These are phyloP conservation scores for Senna siamea DNA, from an alignment of 306 rosid species.

Conservation along the genomic window DNA sequence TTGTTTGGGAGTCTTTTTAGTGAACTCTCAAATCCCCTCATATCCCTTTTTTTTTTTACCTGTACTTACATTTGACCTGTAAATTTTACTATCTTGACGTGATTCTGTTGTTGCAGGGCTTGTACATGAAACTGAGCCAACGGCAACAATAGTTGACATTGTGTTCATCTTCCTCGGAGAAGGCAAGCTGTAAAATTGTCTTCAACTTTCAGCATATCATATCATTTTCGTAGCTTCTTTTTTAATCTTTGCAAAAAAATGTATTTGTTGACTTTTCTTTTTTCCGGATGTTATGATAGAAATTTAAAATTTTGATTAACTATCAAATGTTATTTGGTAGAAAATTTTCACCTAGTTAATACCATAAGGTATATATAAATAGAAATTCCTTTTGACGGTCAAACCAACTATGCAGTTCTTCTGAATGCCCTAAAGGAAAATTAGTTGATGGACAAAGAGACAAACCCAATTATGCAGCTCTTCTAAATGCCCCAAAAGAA, in stretches of 20 bases:
- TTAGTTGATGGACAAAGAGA: conserved; percentile 20
- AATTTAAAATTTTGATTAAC: background rate
- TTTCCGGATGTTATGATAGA: background rate
- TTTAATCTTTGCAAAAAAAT: background rate
- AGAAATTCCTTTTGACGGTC: conserved; percentile 6
- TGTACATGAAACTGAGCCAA: conserved; percentile 88
- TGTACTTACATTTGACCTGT: no score
- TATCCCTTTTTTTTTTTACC: background rate
- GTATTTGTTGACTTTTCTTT: background rate
- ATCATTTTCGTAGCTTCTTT: background rate
- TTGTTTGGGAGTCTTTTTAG: background rate
- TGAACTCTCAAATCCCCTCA: background rate
- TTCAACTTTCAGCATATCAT: conserved; percentile 13
- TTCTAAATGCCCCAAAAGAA: conserved; percentile 31
- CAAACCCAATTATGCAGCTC: conserved; percentile 26
- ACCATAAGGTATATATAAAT: conserved; percentile 29
- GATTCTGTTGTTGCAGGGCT: conserved; percentile 68
- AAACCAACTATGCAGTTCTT: conserved; percentile 28
- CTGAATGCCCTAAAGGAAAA: conserved; percentile 29
- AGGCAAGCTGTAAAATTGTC: conserved; percentile 37
- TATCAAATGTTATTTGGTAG: background rate
- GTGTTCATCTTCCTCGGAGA: conserved; percentile 36
- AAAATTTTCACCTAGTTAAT: background rate
- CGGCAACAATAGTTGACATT: conserved; percentile 51
- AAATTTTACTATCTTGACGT: conserved; percentile 30